These are phyloP conservation scores for Diatrype stigma DNA, from an alignment of 2,329 filamentous ascomycete genomes.

Conservation along the genomic window DNA sequence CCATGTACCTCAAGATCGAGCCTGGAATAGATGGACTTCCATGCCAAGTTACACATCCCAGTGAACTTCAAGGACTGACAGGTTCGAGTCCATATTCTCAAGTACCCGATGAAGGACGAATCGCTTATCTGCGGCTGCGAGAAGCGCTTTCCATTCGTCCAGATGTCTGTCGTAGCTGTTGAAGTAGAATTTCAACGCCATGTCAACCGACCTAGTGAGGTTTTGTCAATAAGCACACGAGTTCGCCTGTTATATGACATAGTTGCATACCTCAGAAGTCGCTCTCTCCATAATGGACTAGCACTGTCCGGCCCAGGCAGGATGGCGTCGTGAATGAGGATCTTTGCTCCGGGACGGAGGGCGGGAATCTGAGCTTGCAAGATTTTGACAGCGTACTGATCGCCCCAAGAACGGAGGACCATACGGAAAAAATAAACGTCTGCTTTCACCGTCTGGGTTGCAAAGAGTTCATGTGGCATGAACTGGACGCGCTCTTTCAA, in stretches of 20 bases:
- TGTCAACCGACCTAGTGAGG: constrained; percentile 14
- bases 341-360: constrained; percentile 15
- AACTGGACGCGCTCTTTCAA: constrained; percentile 19
- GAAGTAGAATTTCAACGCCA: constrained; percentile 14
- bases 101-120: constrained; percentile 14
- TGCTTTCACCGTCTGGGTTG: constrained; percentile 14
- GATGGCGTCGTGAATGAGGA: constrained; percentile 19
- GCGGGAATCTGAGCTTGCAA: constrained; percentile 20
- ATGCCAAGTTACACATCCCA: constrained; percentile 17
- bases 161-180: constrained; percentile 15
- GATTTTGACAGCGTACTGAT: constrained; percentile 18
- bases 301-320: constrained; percentile 8
- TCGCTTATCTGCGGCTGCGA: constrained; percentile 15
- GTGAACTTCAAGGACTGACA: constrained; percentile 12
- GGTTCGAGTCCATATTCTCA: constrained; percentile 8
- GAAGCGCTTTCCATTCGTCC: constrained; percentile 18
- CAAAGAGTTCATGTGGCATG: constrained; percentile 18
- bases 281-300: constrained; percentile 13
- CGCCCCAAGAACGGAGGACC: constrained; percentile 16
- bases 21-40: too few species aligned
- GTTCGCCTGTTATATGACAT: not conserved
- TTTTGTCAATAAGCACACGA: constrained; percentile 10
- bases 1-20: too few species aligned
- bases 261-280: constrained; percentile 10
- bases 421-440: constrained; percentile 21